A percentile compares a stretch with the other conserved stretches of the same genome.
These are phyloP conservation scores for Phytophthora macrochlamydospora DNA, from an alignment of 352 stramenopile genomes.

Conservation along the genomic window DNA sequence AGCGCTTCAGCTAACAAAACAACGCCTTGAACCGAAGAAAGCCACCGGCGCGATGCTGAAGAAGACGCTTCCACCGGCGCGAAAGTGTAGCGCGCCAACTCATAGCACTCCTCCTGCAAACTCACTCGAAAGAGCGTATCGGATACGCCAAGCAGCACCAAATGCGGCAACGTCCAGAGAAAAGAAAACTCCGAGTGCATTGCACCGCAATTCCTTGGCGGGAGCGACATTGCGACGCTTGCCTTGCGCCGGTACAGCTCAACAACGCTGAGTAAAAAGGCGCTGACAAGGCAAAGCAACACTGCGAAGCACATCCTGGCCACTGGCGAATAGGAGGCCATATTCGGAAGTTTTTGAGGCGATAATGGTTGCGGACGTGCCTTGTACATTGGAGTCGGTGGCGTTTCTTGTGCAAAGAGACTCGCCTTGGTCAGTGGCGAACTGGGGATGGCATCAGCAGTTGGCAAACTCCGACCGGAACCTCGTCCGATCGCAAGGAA, in stretches of 20 bases:
- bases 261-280: conserved; percentile 79
- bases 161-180: conserved; percentile 60
- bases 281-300: conserved; percentile 57
- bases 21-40: conserved; percentile 48
- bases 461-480: conserved; percentile 1
- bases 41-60: conserved; percentile 35
- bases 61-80: neutral
- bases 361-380: conserved; percentile 6
- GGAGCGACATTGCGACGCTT: conserved; percentile 11
- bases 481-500: conserved; percentile 22
- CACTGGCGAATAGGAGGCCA: conserved; percentile 20
- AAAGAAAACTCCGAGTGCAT: conserved; percentile 52
- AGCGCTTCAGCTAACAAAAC: conserved; percentile 61
- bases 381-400: conserved; percentile 5
- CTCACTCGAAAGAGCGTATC: conserved; percentile 72
- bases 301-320: conserved; percentile 57
- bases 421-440: conserved; percentile 5
- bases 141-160: conserved; percentile 55
- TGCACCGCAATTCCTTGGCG: conserved; percentile 26
- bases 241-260: conserved; percentile 76
- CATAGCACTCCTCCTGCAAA: conserved; percentile 59
- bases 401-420: conserved; percentile 7
- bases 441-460: neutral
- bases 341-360: conserved; percentile 8
- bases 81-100: conserved; percentile 29